phyloP scores from a whole-genome alignment of 331 rosid genomes.

The Dryas integrifolia region DNA sequence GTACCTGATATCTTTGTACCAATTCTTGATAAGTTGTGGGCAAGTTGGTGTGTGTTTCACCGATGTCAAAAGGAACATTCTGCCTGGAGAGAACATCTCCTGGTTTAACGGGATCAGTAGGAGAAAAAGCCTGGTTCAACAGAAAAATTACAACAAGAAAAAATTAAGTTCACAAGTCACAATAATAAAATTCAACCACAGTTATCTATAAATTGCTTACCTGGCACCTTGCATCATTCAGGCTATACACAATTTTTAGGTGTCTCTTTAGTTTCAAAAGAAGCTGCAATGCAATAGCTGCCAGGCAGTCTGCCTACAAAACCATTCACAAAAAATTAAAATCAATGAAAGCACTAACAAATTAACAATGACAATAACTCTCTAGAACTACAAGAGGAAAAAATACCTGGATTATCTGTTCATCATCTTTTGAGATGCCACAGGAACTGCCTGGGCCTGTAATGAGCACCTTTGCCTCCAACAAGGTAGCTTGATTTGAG shows the following conservation, averaged over 20 bases:
- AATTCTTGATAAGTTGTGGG: slow-evolving; percentile 73
- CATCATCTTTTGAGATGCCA: slow-evolving; percentile 60
- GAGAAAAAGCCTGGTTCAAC: slow-evolving; percentile 69
- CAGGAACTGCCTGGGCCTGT: slow-evolving; percentile 32
- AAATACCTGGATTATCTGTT: slow-evolving; percentile 74
- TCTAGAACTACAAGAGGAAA: neutral
- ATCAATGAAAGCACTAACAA: slow-evolving; percentile 1
- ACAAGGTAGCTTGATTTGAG: slow-evolving; percentile 33
- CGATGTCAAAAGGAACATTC: slow-evolving; percentile 54
- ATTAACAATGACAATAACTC: slow-evolving; percentile 10
- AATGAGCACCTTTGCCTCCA: slow-evolving; percentile 37
- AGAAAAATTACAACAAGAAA: slow-evolving; percentile 2
- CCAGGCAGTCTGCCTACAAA: slow-evolving; percentile 71
- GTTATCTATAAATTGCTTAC: slow-evolving; percentile 32
- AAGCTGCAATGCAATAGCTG: slow-evolving; percentile 84
- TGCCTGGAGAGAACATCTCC: slow-evolving; percentile 84
- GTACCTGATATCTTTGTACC: slow-evolving; percentile 79
- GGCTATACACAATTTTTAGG: slow-evolving; percentile 75
- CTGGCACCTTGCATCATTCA: slow-evolving; percentile 91
- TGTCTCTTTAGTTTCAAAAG: slow-evolving; percentile 93
- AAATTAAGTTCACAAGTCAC: neutral
- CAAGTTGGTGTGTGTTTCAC: slow-evolving; percentile 62
- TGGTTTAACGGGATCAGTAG: slow-evolving; percentile 72
- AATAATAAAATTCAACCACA: neutral
- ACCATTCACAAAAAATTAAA: slow-evolving; percentile 8